Evolutionary conservation across 768 basidiomycete species (phyloP), one percentile per base, ranked within the genome.

Genomic region (Pisolithus marmoratus): DNA sequence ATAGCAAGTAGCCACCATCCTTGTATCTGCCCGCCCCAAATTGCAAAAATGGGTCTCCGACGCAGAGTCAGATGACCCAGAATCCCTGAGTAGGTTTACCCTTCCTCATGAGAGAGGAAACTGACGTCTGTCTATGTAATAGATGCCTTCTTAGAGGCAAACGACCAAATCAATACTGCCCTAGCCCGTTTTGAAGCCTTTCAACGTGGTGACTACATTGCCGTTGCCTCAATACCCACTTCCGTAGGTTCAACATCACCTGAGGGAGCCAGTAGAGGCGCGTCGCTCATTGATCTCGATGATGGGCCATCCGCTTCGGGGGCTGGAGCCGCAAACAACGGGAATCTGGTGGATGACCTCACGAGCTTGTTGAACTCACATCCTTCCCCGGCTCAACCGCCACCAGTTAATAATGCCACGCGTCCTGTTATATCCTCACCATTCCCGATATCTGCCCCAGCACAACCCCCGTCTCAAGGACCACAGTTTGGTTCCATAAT

Each of bases 11-110:
- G 88, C 95, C 0, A 72, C 81, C 1, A 84, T 95, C 37, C 80
- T 96, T 14, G 76, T 74, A 26, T 78, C 79, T 42, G 94, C 94
- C 2, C 80, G 94, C 44, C 96, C 96, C 0, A 97, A 89, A 72
- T 80, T 98, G 42, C 96, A 99, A 69, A 95, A 93, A 62, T 98
- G 96, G 95, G 90, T 98, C 52, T 90, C 88, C 9, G 93, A 97
- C 59, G 93, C 92, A 17, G 87, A 93, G 60, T 77, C 83, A 2
- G 87, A 93, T 38, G 92, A 94, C 68, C 82, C 91, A 3, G 92
- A 94, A 57, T 89, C 91, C 29, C 80, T 97, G 58, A 89, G 92
- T 94, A 61, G 54, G 80, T 70, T 15, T 29, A 23, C 8, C 7
- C 19, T 40, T 14, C 49, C n/a, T 40, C 34, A 14, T 14, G 14